These are phyloP conservation scores for Phalaenopsis hybrid DNA, from an alignment of 116 monocot genomes.

Conservation along the genomic window DNA sequence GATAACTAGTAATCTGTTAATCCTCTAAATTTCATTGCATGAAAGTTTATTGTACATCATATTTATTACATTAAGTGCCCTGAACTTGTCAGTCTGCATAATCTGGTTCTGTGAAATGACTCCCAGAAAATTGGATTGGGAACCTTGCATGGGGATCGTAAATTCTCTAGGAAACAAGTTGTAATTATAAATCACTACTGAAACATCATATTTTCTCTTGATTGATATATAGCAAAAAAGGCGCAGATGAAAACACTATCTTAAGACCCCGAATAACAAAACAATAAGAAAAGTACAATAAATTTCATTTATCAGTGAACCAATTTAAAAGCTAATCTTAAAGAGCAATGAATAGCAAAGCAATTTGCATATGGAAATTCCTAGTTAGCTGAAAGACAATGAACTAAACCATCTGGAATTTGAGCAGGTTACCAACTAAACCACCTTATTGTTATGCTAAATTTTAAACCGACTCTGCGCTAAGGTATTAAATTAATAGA, in stretches of 20 bases:
- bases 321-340: background rate
- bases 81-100: no score
- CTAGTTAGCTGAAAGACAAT: background rate
- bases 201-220: background rate
- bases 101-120: no score
- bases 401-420: background rate
- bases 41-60: no score
- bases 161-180: no score
- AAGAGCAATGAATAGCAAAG: background rate
- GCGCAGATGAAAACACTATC: background rate
- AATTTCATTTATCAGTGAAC: background rate
- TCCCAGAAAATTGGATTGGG: no score
- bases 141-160: no score
- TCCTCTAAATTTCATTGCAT: no score
- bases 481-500: background rate
- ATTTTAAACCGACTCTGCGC: background rate
- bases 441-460: background rate
- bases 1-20: no score
- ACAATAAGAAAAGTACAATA: background rate
- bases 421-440: background rate
- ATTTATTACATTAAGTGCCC: no score
- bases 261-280: background rate
- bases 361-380: background rate
- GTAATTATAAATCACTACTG: no score
- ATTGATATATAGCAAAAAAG: background rate